phyloP scores from a whole-genome alignment of 768 basidiomycete species.

The Gautieria morchelliformis region DNA sequence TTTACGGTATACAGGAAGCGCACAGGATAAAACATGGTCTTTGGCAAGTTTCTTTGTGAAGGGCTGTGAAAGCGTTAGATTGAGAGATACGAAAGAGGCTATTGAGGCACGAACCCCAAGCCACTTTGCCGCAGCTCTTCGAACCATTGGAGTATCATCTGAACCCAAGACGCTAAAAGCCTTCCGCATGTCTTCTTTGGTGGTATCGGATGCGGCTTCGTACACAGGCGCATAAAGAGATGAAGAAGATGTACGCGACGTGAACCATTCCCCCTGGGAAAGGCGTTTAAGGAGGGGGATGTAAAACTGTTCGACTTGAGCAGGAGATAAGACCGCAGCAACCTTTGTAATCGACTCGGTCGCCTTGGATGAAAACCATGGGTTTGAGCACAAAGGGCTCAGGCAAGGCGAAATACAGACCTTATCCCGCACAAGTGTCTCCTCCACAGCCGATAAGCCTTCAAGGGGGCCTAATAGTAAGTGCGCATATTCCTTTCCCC shows the following conservation, averaged over 20 bases:
- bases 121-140: slow-evolving; percentile 92
- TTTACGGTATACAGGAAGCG: slow-evolving; percentile 85
- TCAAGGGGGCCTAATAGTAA: slow-evolving; percentile 85
- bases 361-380: slow-evolving; percentile 44
- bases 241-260: slow-evolving; percentile 91
- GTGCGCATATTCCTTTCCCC: slow-evolving; percentile 82
- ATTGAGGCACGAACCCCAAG: slow-evolving; percentile 63
- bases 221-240: slow-evolving; percentile 91
- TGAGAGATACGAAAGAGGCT: not conserved
- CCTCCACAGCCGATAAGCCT: slow-evolving; percentile 92
- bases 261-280: slow-evolving; percentile 96
- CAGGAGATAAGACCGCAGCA: slow-evolving; percentile 61
- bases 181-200: slow-evolving; percentile 84
- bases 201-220: slow-evolving; percentile 54
- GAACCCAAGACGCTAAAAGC: slow-evolving; percentile 72
- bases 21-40: slow-evolving; percentile 74
- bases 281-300: slow-evolving; percentile 86
- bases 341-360: slow-evolving; percentile 93
- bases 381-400: slow-evolving; percentile 4
- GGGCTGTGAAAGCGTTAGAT: slow-evolving; percentile 38
- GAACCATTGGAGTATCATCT: slow-evolving; percentile 98
- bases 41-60: slow-evolving; percentile 73
- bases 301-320: slow-evolving; percentile 82
- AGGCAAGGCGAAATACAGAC: slow-evolving; percentile 30
- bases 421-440: slow-evolving; percentile 97